Conservation (phyloP, 2,329 filamentous ascomycete genomes). For the Beauveria brongniartii region DNA sequence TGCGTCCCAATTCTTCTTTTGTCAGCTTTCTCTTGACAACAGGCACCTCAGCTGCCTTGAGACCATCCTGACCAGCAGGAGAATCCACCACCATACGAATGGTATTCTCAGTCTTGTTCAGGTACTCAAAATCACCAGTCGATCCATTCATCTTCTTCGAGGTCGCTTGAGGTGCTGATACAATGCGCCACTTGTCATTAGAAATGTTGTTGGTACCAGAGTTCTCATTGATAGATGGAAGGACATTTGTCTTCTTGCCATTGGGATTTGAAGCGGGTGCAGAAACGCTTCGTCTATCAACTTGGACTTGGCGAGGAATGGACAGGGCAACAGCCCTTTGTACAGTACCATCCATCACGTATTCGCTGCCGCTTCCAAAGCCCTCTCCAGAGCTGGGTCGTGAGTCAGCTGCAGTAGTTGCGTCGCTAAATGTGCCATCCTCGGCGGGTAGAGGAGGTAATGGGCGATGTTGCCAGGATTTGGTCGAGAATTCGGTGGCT, state of each 20-base stretch:
- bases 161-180: constrained; percentile 37
- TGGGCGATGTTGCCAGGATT: constrained; percentile 40
- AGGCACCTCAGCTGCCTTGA: constrained; percentile 29
- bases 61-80: constrained; percentile 33
- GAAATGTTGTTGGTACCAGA: constrained; percentile 15
- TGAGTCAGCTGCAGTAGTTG: constrained; percentile 15
- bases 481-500: constrained; percentile 22
- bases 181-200: constrained; percentile 34
- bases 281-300: constrained; percentile 41
- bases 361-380: constrained; percentile 15
- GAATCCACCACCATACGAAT: constrained; percentile 42
- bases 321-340: constrained; percentile 24
- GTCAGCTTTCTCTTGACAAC: constrained; percentile 33
- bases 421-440: constrained; percentile 15
- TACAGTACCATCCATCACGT: constrained; percentile 19
- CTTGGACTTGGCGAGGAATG: constrained; percentile 24
- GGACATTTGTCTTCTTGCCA: constrained; percentile 27
- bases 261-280: constrained; percentile 40
- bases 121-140: constrained; percentile 33
- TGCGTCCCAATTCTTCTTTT: constrained; percentile 17
- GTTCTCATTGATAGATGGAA: constrained; percentile 44
- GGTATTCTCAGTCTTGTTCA: constrained; percentile 40
- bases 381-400: constrained; percentile 20
- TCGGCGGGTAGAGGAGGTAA: constrained; percentile 40
- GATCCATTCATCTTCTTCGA: constrained; percentile 23